Percentiles rank a stretch among this genome's conserved stretches.
Evolutionary conservation across 2,329 filamentous ascomycete genomes (phyloP).

Genomic region (Fusarium transvaalense): DNA sequence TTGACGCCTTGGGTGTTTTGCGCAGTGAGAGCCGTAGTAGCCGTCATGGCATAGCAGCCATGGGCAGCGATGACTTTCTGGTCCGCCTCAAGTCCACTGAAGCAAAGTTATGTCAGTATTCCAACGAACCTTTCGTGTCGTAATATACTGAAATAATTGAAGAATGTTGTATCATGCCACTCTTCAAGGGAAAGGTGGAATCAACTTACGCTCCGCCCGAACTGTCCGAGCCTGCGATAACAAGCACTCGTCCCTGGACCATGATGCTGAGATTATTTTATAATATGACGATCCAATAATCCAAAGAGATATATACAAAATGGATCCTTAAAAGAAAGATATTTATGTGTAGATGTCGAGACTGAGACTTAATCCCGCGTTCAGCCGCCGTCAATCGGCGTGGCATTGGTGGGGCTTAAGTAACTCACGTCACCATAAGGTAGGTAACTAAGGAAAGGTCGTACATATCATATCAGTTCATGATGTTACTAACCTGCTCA

Average conservation of each 20-base stretch:
- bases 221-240: constrained; percentile 90
- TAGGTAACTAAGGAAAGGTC: background rate
- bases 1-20: constrained; percentile 91
- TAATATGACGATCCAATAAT: background rate
- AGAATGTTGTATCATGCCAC: constrained; percentile 11
- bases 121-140: rapidly evolving
- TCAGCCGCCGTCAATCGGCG: constrained; percentile 16
- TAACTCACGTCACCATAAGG: constrained; percentile 24
- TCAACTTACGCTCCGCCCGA: constrained; percentile 83
- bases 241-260: constrained; percentile 70
- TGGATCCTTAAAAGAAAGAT: background rate
- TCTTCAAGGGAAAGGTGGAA: background rate
- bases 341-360: background rate
- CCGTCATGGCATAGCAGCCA: constrained; percentile 95
- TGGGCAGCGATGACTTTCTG: constrained; percentile 94
- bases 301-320: background rate
- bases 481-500: constrained; percentile 17
- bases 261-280: constrained; percentile 44
- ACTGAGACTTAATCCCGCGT: constrained; percentile 31
- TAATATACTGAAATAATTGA: background rate
- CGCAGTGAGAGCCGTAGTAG: constrained; percentile 93
- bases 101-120: background rate
- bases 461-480: constrained; percentile 32
- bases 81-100: constrained; percentile 91
- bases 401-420: constrained; percentile 32